These are phyloP conservation scores for Dorcoceras hygrometricum DNA, from an alignment of 257 asterid species.

Conservation along the genomic window DNA sequence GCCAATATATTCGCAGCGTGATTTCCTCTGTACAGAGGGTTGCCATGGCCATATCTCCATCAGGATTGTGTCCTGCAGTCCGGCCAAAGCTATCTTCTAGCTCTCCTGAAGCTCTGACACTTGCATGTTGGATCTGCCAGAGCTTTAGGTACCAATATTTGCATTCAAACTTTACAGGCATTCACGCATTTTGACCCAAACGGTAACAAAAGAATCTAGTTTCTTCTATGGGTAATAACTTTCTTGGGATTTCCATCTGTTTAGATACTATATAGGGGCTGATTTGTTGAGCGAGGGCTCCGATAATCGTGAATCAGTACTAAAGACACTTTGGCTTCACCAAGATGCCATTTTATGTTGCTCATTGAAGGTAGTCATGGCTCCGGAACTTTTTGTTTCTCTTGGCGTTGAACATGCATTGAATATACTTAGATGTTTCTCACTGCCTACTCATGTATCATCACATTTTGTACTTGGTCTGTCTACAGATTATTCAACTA, in stretches of 20 bases:
- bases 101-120: constrained; percentile 91
- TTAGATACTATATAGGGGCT: constrained; percentile 71
- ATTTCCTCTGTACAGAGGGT: constrained; percentile 92
- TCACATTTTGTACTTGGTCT: not conserved
- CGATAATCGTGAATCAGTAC: constrained; percentile 48
- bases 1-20: constrained; percentile 91
- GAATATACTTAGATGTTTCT: not conserved
- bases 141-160: constrained; percentile 61
- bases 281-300: constrained; percentile 63
- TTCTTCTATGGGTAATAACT: not conserved
- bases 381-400: not conserved
- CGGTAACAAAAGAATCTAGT: too few relatives aligned
- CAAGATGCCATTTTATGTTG: constrained; percentile 94
- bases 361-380: constrained; percentile 71
- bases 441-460: not conserved
- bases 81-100: constrained; percentile 61
- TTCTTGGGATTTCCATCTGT: constrained; percentile 9
- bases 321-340: constrained; percentile 92
- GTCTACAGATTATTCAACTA: not conserved
- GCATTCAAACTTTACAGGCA: not conserved
- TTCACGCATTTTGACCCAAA: not conserved
- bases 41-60: constrained; percentile 87
- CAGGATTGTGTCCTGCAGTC: constrained; percentile 52
- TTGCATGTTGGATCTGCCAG: constrained; percentile 94
- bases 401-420: not conserved